Evolutionary conservation across 306 rosid genomes (phyloP).

Genomic region (Begonia masoniana): DNA sequence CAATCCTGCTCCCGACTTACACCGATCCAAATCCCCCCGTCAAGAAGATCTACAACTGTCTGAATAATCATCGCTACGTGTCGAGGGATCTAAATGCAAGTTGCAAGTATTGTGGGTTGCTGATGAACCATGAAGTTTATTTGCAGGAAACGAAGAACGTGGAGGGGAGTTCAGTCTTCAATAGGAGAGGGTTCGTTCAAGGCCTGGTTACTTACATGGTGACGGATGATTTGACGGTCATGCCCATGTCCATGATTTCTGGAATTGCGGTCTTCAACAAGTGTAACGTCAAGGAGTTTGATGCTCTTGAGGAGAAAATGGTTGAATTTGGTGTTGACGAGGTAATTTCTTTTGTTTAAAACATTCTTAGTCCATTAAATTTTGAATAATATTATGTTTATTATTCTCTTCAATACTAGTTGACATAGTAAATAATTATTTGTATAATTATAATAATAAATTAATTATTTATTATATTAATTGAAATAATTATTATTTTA

Average conservation of each 20-base stretch:
- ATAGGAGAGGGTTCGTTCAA: conserved; percentile 16
- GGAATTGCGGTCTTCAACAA: conserved; percentile 11
- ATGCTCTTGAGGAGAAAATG: not conserved
- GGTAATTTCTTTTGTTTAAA: conserved; percentile 3
- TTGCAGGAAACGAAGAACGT: not conserved
- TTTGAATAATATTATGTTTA: too few species aligned
- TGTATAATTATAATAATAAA: too few species aligned
- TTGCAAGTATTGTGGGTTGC: fast-evolving
- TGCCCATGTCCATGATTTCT: conserved; percentile 3
- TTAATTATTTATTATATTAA: too few species aligned
- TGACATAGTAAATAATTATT: too few species aligned
- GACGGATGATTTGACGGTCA: conserved; percentile 25
- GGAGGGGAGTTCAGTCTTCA: not conserved
- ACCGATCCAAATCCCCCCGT: not conserved
- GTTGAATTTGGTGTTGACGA: conserved; percentile 12
- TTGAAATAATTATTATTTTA: too few species aligned
- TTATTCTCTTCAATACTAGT: too few species aligned
- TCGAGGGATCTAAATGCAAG: not conserved
- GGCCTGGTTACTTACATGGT: conserved; percentile 25
- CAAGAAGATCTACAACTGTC: not conserved
- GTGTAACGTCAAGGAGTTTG: conserved; percentile 16
- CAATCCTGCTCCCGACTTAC: conserved; percentile 4
- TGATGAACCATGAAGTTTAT: not conserved
- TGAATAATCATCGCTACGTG: not conserved
- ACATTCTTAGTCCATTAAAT: too few species aligned